Evolutionary conservation across 257 asterid genomes (phyloP).

Genomic region (Cynanchum wilfordii): DNA sequence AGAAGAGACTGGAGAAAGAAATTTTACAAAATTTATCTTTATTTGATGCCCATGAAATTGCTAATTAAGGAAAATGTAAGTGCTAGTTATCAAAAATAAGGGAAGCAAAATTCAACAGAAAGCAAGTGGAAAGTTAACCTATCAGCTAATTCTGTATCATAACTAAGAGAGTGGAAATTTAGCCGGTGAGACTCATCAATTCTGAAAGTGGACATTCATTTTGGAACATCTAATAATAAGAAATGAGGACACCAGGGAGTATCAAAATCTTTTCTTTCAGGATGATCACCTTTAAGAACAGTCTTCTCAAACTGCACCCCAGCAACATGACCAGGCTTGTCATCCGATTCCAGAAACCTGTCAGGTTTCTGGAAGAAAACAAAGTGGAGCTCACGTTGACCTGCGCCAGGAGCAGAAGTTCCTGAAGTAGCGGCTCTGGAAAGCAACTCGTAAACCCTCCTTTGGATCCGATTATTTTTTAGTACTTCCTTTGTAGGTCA

Average conservation of each 20-base stretch:
- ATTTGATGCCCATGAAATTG: neutral
- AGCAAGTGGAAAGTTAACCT: too few species aligned
- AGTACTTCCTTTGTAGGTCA: slow-evolving; percentile 56
- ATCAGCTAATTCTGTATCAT: neutral
- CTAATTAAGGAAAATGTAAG: neutral
- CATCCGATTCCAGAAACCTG: slow-evolving; percentile 53
- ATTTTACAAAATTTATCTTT: neutral
- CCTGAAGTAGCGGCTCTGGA: slow-evolving; percentile 59
- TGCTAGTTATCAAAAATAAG: neutral
- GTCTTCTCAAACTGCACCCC: slow-evolving; percentile 79
- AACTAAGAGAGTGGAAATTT: neutral
- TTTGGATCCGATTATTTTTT: slow-evolving; percentile 75
- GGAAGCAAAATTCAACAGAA: too few species aligned
- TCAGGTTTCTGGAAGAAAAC: slow-evolving; percentile 81
- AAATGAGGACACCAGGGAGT: neutral
- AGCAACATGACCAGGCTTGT: slow-evolving; percentile 47
- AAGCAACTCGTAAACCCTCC: slow-evolving; percentile 81
- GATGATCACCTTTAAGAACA: slow-evolving; percentile 46
- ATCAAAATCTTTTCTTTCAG: too few species aligned
- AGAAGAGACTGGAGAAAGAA: neutral
- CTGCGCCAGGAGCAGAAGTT: slow-evolving; percentile 24
- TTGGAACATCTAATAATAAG: neutral
- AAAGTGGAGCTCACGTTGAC: slow-evolving; percentile 78
- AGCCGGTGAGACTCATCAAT: neutral
- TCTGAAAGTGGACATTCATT: neutral